Evolutionary conservation across 441 rosid species (phyloP).

Genomic region (Eutrema salsugineum): DNA sequence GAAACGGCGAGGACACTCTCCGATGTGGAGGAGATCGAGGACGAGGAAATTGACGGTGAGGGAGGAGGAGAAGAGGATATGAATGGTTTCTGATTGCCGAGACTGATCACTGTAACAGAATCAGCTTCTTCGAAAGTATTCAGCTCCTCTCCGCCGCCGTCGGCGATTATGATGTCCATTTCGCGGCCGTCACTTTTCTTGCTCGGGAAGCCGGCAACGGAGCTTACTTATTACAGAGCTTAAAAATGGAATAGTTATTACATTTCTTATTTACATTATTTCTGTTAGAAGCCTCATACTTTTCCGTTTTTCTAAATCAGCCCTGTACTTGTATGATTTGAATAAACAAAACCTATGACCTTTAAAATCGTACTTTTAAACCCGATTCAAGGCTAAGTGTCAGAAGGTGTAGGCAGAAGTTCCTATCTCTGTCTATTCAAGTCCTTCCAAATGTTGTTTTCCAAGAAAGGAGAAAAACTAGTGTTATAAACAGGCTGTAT

Average conservation of each 20-base stretch:
- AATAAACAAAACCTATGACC: background rate
- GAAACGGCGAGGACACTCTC: constrained; percentile 22
- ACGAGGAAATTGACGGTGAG: constrained; percentile 12
- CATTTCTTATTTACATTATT: background rate
- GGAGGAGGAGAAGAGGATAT: constrained; percentile 33
- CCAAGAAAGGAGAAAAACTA: background rate
- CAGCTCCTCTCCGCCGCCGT: constrained; percentile 45
- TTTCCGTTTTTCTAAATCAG: background rate
- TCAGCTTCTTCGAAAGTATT: constrained; percentile 38
- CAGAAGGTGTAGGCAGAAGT: background rate
- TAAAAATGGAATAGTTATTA: background rate
- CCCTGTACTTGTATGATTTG: background rate
- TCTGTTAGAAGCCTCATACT: background rate
- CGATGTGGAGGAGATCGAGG: constrained; percentile 20
- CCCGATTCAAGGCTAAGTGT: background rate
- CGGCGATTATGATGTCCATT: constrained; percentile 32
- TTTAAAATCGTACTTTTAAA: background rate
- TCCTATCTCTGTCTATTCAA: background rate
- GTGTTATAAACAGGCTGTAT: background rate
- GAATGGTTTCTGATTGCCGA: constrained; percentile 34
- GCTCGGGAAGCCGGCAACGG: constrained; percentile 15
- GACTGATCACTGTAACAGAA: constrained; percentile 35
- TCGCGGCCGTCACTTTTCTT: constrained; percentile 17
- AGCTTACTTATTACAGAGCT: background rate
- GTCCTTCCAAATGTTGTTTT: background rate